Base-by-base conservation (phyloP, 371 early-diverging fungal genomes). In the Nosema muscidifuracis region DNA sequence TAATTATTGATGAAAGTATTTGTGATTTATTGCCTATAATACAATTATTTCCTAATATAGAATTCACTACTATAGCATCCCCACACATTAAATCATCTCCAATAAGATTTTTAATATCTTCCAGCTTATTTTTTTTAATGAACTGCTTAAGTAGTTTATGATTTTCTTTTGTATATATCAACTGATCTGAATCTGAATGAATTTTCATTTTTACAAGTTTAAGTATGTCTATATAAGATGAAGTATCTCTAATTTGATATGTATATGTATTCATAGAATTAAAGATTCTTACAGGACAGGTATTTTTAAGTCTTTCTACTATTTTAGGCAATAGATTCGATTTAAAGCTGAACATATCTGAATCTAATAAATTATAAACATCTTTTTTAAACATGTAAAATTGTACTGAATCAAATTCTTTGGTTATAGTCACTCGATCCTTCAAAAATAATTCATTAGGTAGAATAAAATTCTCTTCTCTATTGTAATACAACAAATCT, bases 261-360 rank as follows among this genome's bases (percentile, higher is more conserved):
- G 67, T 24, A 34, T 43, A 40, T 20, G 40, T 34, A 57, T 60
- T 67, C 24, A 12, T 30, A 18, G 47, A 18, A n/a, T 50, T 38
- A 30, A 51, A 60, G 9, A 74, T 31, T 47, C 36, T 56, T 22
- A 74, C 74, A 20, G 74, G 74, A 28, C 22, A 61, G 9, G 6
- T 40, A 9, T 55, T 10, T 18, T 26, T 20, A 16, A 74, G 56
- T 10, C 42, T 38, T 22, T 64, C 57, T 18, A 74, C 67, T 26
- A 74, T 16, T 10, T 26, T 36, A 12, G 74, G 74, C 7, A 74
- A 16, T 3, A 74, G 44, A 6, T 34, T 67, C 26, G 38, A 16
- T 64, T 67, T 74, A 57, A 74, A 74, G 33, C 68, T 64, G 30
- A 74, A 74, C 15, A 22, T 56, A 13, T 44, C 55, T 15, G 57